Evolutionary conservation across 768 basidiomycete genomes (phyloP), one percentile per base, ranked within the genome.

Genomic region (Suillus subalutaceus): DNA sequence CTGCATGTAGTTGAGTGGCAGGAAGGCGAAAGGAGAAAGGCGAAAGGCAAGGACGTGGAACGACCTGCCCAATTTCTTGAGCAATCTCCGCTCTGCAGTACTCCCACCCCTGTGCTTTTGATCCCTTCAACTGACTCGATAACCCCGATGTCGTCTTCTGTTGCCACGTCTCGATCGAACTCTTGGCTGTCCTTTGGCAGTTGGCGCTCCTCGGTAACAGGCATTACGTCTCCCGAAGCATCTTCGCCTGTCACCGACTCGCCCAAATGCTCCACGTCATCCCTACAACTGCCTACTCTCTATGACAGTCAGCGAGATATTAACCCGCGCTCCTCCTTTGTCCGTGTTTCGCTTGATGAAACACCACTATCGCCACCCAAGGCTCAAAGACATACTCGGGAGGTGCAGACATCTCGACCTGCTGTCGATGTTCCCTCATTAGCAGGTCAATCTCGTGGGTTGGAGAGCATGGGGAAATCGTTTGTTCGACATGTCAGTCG

Each of bases 151-250:
- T 75, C 78, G 3, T 76, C 76, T 35, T 72, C 69, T 16, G 26
- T 74, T 8, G 72, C 78, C 5, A 67, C 77, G 20, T 78, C 81
- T 3, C 79, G 78, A 18, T 78, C 82, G 30, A 75, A 70, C 43
- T 82, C 81, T 1, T 82, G 81, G 81, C 78, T 82, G 53, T 79
- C 81, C 23, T 82, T 82, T 60, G 78, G 79, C 63, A 81, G 79
- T 66, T 77, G 77, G 76, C 75, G 80, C 37, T 82, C 81, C 30
- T 72, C 74, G 26, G 74, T 75, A 66, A 77, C 81, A 55, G 74
- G 79, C 50, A 64, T 77, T 66, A 78, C 77, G 2, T 63, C 70
- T 57, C 75, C 76, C 37, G 77, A 76, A n/a, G 43, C n/a, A n/a
- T 46, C 64, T 26, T 69, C 79, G 10, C 80, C 80, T 65, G 70